phyloP scores from a whole-genome alignment of 768 basidiomycete species.

The Cystoderma amianthinum region DNA sequence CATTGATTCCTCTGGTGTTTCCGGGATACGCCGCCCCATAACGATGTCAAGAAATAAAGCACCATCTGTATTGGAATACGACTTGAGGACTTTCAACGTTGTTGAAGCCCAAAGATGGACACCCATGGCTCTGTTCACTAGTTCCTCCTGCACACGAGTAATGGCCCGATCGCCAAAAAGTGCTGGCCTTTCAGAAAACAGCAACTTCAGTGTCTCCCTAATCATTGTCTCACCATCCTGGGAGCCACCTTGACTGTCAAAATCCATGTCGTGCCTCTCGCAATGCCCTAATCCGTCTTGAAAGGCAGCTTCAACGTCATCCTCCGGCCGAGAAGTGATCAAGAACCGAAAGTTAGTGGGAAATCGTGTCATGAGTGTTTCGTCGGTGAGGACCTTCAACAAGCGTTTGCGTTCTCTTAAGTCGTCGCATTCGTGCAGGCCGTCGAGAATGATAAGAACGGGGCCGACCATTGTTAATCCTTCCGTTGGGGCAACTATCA shows the following conservation, averaged over 20 bases:
- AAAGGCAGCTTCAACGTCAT: constrained; percentile 13
- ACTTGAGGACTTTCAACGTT: neutral
- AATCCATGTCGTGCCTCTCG: neutral
- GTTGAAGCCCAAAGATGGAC: neutral
- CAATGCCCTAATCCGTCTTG: neutral
- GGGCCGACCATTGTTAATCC: constrained; percentile 18
- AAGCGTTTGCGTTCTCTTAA: constrained; percentile 1
- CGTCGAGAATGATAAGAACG: constrained; percentile 26
- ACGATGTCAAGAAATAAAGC: neutral
- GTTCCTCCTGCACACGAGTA: no score
- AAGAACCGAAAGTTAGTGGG: constrained; percentile 18
- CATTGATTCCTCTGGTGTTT: neutral
- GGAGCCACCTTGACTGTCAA: neutral
- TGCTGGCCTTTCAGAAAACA: neutral
- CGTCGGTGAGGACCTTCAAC: constrained; percentile 1
- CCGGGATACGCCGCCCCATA: neutral
- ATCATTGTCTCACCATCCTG: neutral
- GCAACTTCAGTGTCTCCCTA: neutral
- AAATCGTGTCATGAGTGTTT: constrained; percentile 5
- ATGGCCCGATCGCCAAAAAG: neutral
- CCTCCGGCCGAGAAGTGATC: constrained; percentile 18
- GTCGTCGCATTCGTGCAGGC: constrained; percentile 19
- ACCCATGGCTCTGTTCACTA: neutral
- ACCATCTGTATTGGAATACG: neutral
- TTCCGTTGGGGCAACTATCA: constrained; percentile 18